phyloP scores from a whole-genome alignment of 805 yeast species.

The Candida chauliodis region DNA sequence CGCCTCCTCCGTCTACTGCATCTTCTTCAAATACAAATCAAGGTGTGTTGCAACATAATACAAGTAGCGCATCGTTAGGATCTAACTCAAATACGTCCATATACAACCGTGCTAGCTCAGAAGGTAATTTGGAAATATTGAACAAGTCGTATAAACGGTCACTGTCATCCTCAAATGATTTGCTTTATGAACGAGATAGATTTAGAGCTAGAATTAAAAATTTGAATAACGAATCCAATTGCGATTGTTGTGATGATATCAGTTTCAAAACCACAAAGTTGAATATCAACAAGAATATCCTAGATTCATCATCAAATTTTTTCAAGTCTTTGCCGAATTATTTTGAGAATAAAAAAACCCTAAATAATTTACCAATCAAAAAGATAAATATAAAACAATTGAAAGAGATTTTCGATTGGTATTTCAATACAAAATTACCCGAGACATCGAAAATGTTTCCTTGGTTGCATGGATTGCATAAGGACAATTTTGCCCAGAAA shows the following conservation, averaged over 20 bases:
- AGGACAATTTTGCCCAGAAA: slow-evolving; percentile 51
- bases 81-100: background rate
- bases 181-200: slow-evolving; percentile 37
- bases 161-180: slow-evolving; percentile 38
- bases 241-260: slow-evolving; percentile 36
- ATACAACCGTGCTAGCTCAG: no score
- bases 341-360: background rate
- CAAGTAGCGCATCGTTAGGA: background rate
- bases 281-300: slow-evolving; percentile 17
- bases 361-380: slow-evolving; percentile 12
- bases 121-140: no score
- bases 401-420: slow-evolving; percentile 28
- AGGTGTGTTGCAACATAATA: background rate
- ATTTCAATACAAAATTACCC: slow-evolving; percentile 47
- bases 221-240: slow-evolving; percentile 20
- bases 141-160: slow-evolving; percentile 25
- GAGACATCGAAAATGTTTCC: slow-evolving; percentile 73
- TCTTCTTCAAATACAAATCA: background rate
- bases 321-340: slow-evolving; percentile 12
- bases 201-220: slow-evolving; percentile 36
- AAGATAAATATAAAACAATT: slow-evolving; percentile 15
- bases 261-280: slow-evolving; percentile 37
- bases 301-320: slow-evolving; percentile 15
- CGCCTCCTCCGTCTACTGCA: slow-evolving; percentile 1
- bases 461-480: slow-evolving; percentile 81